These are phyloP conservation scores for Psilocybe cyanescens DNA, from an alignment of 768 basidiomycete species.

Conservation along the genomic window DNA sequence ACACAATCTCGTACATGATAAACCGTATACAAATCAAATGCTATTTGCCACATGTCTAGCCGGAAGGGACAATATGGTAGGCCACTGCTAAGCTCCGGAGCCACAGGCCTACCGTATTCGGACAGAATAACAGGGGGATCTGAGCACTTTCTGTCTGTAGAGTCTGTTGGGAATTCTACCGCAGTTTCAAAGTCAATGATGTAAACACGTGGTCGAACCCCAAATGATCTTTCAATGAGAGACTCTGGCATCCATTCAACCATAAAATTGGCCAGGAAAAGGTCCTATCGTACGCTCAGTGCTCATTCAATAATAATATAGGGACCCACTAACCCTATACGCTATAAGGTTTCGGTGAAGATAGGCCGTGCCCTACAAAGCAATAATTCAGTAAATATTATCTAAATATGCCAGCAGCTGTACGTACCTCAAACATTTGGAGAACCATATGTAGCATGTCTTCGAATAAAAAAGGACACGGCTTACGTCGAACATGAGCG, in stretches of 20 bases:
- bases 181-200: constrained; percentile 19
- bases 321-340: constrained; percentile 2
- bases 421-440: constrained; percentile 12
- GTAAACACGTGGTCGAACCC: constrained; percentile 12
- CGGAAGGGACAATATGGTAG: constrained; percentile 16
- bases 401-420: too few relatives aligned
- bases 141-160: not conserved
- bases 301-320: not conserved
- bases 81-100: constrained; percentile 4
- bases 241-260: constrained; percentile 14
- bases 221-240: not conserved
- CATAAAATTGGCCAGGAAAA: constrained; percentile 11
- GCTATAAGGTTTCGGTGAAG: constrained; percentile 3
- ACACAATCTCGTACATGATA: not conserved
- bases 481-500: not conserved
- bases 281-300: constrained; percentile 1
- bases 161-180: constrained; percentile 10
- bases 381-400: too few relatives aligned
- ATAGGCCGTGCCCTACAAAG: constrained; percentile 3
- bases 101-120: not conserved
- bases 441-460: constrained; percentile 12
- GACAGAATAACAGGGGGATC: not conserved
- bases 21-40: not conserved
- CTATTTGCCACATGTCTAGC: constrained; percentile 19
- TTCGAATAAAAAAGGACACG: not conserved